These are phyloP conservation scores for Metrosideros polymorpha DNA, from an alignment of 441 rosid species.

Conservation along the genomic window DNA sequence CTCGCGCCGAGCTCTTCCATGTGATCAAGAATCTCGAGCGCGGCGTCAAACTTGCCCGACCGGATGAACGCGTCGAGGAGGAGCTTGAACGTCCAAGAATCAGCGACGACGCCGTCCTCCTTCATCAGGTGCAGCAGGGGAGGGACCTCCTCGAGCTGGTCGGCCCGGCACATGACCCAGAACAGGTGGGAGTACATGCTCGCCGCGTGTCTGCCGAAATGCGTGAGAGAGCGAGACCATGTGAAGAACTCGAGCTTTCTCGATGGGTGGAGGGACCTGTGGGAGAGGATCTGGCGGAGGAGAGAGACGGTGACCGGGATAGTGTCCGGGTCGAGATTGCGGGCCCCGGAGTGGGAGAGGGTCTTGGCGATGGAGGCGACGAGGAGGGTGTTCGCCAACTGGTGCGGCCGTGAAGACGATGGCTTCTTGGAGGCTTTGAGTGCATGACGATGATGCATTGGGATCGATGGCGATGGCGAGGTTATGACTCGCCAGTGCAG, in stretches of 20 bases:
- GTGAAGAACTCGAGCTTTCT: slow-evolving; percentile 57
- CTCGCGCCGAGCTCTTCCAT: slow-evolving; percentile 55
- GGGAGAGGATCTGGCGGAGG: slow-evolving; percentile 54
- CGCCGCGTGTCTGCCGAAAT: slow-evolving; percentile 45
- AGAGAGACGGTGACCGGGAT: slow-evolving; percentile 52
- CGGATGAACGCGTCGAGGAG: slow-evolving; percentile 47
- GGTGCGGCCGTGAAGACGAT: slow-evolving; percentile 3
- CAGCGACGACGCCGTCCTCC: slow-evolving; percentile 45
- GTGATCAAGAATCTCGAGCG: slow-evolving; percentile 56
- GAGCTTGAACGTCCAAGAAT: slow-evolving; percentile 45
- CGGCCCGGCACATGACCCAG: slow-evolving; percentile 42
- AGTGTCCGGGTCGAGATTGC: slow-evolving; percentile 43
- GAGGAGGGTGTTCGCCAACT: slow-evolving; percentile 41
- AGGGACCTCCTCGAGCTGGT: slow-evolving; percentile 50
- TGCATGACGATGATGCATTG: not conserved
- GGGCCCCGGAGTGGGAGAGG: slow-evolving; percentile 48
- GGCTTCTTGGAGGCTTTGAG: not conserved
- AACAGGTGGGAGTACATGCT: slow-evolving; percentile 59
- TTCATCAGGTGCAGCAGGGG: slow-evolving; percentile 45
- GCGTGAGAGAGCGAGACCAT: slow-evolving; percentile 45
- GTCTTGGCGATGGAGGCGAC: slow-evolving; percentile 56
- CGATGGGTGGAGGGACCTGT: slow-evolving; percentile 38
- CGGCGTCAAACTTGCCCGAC: slow-evolving; percentile 54
- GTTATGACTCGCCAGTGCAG: not conserved
- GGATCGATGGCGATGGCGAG: not conserved